phyloP scores from a whole-genome alignment of 768 basidiomycete genomes.

The Hirschioporus abietinus region DNA sequence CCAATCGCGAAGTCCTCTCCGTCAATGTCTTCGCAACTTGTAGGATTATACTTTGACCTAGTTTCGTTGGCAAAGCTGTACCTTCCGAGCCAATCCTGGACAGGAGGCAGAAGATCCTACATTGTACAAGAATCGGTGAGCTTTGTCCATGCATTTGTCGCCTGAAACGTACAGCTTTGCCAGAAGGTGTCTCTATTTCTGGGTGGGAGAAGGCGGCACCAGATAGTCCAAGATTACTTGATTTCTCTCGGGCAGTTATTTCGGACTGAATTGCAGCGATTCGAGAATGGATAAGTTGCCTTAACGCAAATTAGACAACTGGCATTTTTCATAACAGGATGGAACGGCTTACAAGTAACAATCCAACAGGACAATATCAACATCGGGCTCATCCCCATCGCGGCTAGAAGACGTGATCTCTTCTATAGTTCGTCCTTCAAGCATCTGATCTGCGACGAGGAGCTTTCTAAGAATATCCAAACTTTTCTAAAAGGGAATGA shows the following conservation, averaged over 20 bases:
- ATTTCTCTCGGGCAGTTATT: conserved; percentile 18
- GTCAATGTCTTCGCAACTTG: neutral
- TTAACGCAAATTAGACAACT: conserved; percentile 14
- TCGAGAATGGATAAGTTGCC: conserved; percentile 32
- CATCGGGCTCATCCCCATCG: conserved; percentile 14
- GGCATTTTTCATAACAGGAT: neutral
- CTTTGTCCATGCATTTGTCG: no score
- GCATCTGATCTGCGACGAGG: conserved; percentile 18
- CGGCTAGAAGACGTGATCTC: conserved; percentile 10
- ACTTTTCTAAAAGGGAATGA: conserved; percentile 23
- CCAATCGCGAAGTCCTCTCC: no score
- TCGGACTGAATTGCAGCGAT: conserved; percentile 33
- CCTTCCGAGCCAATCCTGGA: neutral
- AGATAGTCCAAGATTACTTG: neutral
- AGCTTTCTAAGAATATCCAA: conserved; percentile 23
- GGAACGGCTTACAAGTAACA: conserved; percentile 30
- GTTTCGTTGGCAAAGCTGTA: neutral
- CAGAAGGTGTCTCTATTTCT: neutral
- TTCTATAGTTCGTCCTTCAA: conserved; percentile 16
- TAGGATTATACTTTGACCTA: neutral
- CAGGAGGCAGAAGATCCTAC: neutral
- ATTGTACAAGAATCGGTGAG: neutral
- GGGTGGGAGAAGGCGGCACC: neutral
- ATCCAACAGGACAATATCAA: conserved; percentile 39
- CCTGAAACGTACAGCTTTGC: neutral